phyloP scores from a whole-genome alignment of 805 yeast genomes.

The Candida rishiriensis region DNA sequence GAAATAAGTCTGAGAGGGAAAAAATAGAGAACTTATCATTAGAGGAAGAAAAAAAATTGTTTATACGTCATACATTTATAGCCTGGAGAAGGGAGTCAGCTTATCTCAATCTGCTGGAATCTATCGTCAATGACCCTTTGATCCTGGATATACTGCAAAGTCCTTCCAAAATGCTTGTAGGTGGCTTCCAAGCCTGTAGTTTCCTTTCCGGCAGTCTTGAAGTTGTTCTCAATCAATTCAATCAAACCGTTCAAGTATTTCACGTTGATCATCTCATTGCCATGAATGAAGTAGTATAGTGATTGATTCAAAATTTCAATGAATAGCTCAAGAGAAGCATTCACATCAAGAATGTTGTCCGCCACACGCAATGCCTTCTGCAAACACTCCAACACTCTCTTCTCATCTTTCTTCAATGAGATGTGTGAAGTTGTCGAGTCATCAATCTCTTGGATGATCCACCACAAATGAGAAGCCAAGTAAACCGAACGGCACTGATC shows the following conservation, averaged over 20 bases:
- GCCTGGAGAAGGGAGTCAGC: no score
- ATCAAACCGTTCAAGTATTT: slow-evolving; percentile 82
- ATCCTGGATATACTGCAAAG: slow-evolving; percentile 61
- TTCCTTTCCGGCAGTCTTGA: slow-evolving; percentile 32
- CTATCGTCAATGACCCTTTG: slow-evolving; percentile 70
- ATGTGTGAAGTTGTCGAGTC: slow-evolving; percentile 22
- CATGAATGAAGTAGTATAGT: slow-evolving; percentile 79
- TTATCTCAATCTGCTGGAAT: slow-evolving; percentile 45
- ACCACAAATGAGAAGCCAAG: slow-evolving; percentile 87
- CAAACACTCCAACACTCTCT: slow-evolving; percentile 84
- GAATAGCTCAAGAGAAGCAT: slow-evolving; percentile 73
- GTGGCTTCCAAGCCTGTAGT: slow-evolving; percentile 30
- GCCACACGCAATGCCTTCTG: slow-evolving; percentile 87
- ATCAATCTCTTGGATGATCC: slow-evolving; percentile 63
- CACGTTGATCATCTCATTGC: slow-evolving; percentile 63
- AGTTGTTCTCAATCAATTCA: slow-evolving; percentile 68
- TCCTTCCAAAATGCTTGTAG: slow-evolving; percentile 60
- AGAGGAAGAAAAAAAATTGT: no score
- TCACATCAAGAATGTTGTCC: slow-evolving; percentile 85
- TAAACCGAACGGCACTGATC: slow-evolving; percentile 94
- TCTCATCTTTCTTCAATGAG: slow-evolving; percentile 38
- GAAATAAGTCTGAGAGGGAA: no score
- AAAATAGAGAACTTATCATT: no score
- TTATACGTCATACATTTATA: no score
- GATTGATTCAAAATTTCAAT: slow-evolving; percentile 87